Evolutionary conservation across 768 basidiomycete genomes (phyloP), one percentile per base, ranked within the genome.

Genomic region (Gymnopilus dilepis): DNA sequence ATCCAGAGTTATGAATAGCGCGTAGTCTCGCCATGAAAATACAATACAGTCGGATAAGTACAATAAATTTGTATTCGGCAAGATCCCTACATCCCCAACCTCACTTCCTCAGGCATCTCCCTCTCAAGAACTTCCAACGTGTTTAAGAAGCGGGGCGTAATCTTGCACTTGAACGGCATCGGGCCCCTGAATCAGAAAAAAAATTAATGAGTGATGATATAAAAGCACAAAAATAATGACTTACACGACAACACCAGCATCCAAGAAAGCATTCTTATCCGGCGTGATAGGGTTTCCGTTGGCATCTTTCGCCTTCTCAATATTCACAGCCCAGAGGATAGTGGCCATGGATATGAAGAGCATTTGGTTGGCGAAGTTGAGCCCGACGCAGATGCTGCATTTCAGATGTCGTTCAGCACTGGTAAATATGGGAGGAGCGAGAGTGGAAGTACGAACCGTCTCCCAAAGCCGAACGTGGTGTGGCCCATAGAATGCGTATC

Each of bases 281-380:
- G 45, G 57, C 2, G 28, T 9, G 12, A 58, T 58, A 38, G 19
- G 45, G 1, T 58, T 52, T 12, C 50, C 58, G 24, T 53, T n/a
- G 11, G 7, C 7, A 19, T 33, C 47, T 17, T 43, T 11, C 24
- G 64, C 41, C 5, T 28, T 31, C 4, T 56, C 59, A 26, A 67
- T 60, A 30, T 67, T 52, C 21, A 50, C 37, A n/a, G 61, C 64
- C 59, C 59, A 34, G 33, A 12, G 33, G 6, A 34, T 34, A n/a
- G 65, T 55, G 19, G 77, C 76, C 12, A 75, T 69, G 34, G 67
- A 64, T 34, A 77, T 74, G 56, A 77, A 78, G 33, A 78, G 47
- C n/a, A 72, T 67, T 12, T 73, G 60, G 52, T 74, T 74, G 1
- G 77, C 77, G 17, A 78, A 60, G 50, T 75, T 68, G 26, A 70